A percentile compares a stretch with the other conserved stretches of the same genome.
Conservation (phyloP, 139 green algal genomes). For the Closterium sp. region DNA sequence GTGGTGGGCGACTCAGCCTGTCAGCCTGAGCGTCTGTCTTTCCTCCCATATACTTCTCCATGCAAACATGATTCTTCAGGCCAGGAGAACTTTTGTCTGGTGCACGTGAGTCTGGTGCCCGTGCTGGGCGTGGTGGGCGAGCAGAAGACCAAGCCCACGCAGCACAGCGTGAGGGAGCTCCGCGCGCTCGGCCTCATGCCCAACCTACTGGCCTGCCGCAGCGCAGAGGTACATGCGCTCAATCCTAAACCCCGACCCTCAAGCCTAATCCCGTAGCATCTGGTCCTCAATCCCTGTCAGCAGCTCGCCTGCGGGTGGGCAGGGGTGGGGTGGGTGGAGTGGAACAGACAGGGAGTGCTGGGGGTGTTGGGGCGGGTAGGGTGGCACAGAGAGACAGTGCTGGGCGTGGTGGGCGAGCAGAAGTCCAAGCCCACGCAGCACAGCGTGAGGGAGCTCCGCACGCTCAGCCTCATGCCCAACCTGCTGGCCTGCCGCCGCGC, state of each 20-base stretch:
- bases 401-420: constrained; percentile 84
- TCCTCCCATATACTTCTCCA: too few species aligned
- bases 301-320: too few species aligned
- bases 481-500: constrained; percentile 83
- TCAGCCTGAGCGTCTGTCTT: too few species aligned
- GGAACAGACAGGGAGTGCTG: too few species aligned
- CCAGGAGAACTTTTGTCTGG: too few species aligned
- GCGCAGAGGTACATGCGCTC: constrained; percentile 27
- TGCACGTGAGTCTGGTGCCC: constrained; percentile 92
- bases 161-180: constrained; percentile 91
- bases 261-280: too few species aligned
- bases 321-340: too few species aligned
- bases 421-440: constrained; percentile 99
- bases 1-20: constrained; percentile 93
- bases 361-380: too few species aligned
- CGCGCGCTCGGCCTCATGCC: constrained; percentile 88
- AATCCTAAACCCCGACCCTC: too few species aligned
- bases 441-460: constrained; percentile 84
- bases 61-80: too few species aligned
- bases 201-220: constrained; percentile 84
- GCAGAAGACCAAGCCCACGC: constrained; percentile 99
- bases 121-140: constrained; percentile 83
- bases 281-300: too few species aligned
- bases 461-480: constrained; percentile 85
- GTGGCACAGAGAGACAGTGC: constrained; percentile 87